Evolutionary conservation across 768 basidiomycete genomes (phyloP), one percentile per base, ranked within the genome.

Genomic region (Pleurotus platypus): DNA sequence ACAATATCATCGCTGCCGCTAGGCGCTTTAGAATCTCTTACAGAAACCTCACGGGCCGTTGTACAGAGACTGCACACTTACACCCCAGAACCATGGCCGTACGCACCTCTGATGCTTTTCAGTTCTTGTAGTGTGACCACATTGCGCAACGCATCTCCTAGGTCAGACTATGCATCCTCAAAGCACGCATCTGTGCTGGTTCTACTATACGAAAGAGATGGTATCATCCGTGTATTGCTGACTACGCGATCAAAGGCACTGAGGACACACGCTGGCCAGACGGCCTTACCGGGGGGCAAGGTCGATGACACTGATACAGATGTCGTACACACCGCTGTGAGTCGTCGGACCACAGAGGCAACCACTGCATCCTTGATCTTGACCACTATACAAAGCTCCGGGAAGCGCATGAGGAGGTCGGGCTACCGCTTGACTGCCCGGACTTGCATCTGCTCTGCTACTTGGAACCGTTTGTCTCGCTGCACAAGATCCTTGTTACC

Each of bases 321-420:
- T 66, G 73, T 89, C 2, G 70, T 86, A 8, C 71, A 80, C 43
- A 91, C 94, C 45, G 94, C 94, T 15, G 94, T 94, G 69, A 69
- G 89, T 70, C 16, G 53, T 49, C 49, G 22, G 20, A 45, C 30
- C 30, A 35, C 30, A 35, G 9, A 35, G 30, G 43, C 27, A n/a
- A 15, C 13, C 26, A 16, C 5, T 42, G 9, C 9, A 22, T 5
- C 42, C 5, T 13, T 40, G 38, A 11, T 9, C 47, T 42, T 3
- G 13, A 46, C 60, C 27, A 38, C 16, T 53, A 50, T 51, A 27
- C 45, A 22, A 58, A 50, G 20, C 18, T 12, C 47, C 78, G 94
- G 57, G 94, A 96, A 70, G 94, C 94, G 0, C 68, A 83, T 56
- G 94, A 96, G 72, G 94, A 96, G 74, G 89, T 95, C 16, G 83